Conservation (phyloP, 352 stramenopile species). For the Globisporangium nagaii region DNA sequence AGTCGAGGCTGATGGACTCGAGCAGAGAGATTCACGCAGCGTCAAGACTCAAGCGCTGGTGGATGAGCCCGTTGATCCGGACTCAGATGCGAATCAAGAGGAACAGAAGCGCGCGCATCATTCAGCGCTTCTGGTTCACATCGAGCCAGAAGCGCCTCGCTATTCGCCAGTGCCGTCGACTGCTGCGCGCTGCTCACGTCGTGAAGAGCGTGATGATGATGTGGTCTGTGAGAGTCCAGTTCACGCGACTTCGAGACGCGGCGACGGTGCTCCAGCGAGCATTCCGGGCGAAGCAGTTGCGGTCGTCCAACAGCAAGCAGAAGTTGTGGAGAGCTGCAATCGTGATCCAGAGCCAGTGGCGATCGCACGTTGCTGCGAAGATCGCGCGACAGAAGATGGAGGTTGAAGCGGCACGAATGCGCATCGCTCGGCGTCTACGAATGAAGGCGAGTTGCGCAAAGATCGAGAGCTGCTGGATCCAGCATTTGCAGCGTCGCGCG, state of each 20-base stretch:
- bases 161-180: constrained; percentile 60
- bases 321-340: constrained; percentile 4
- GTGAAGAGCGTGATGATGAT: constrained; percentile 34
- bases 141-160: constrained; percentile 67
- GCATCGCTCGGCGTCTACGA: constrained; percentile 17
- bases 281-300: constrained; percentile 20
- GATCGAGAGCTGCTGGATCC: constrained; percentile 39
- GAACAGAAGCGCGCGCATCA: constrained; percentile 39
- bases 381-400: constrained; percentile 10
- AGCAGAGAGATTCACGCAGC: constrained; percentile 90
- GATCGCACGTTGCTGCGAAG: constrained; percentile 16
- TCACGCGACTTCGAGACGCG: constrained; percentile 19
- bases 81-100: constrained; percentile 55
- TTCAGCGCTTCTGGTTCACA: constrained; percentile 80
- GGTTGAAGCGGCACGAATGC: constrained; percentile 12
- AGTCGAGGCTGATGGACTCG: constrained; percentile 92
- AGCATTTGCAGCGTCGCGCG: constrained; percentile 23
- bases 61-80: constrained; percentile 50
- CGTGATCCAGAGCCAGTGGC: constrained; percentile 34
- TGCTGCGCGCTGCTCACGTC: constrained; percentile 52
- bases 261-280: constrained; percentile 29
- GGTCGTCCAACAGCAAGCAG: constrained; percentile 13
- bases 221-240: constrained; percentile 20
- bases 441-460: constrained; percentile 24
- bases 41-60: constrained; percentile 84